phyloP scores from a whole-genome alignment of 805 yeast genomes.

The Candida nitratophila region DNA sequence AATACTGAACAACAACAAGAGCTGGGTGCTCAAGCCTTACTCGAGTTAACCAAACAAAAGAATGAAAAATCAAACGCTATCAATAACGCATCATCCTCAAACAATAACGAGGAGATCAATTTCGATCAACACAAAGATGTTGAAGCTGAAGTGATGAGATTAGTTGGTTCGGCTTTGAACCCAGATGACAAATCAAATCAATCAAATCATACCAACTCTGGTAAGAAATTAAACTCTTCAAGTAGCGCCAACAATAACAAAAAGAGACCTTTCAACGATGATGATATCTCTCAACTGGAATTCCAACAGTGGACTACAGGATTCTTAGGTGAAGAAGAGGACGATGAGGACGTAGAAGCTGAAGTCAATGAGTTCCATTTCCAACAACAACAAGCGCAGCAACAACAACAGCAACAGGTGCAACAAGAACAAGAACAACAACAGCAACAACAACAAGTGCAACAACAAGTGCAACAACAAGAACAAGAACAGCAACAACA shows the following conservation, averaged over 20 bases:
- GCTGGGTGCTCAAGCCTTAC: slow-evolving; percentile 22
- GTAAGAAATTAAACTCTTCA: background rate
- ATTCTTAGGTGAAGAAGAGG: slow-evolving; percentile 35
- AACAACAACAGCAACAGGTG: background rate
- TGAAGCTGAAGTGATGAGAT: slow-evolving; percentile 72
- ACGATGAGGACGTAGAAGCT: slow-evolving; percentile 15
- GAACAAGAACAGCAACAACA: background rate
- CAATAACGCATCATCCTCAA: background rate
- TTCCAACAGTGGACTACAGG: slow-evolving; percentile 50
- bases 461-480: background rate
- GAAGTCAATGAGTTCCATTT: background rate
- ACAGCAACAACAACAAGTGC: background rate
- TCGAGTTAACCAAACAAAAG: slow-evolving; percentile 16
- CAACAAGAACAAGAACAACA: background rate
- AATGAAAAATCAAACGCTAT: slow-evolving; percentile 6
- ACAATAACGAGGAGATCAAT: background rate
- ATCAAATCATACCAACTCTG: background rate
- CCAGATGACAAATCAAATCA: slow-evolving; percentile 17
- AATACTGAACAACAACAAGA: slow-evolving; percentile 12
- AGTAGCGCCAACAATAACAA: background rate
- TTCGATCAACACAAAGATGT: slow-evolving; percentile 37
- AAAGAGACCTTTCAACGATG: slow-evolving; percentile 26
- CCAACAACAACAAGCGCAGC: background rate
- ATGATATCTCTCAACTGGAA: slow-evolving; percentile 38
- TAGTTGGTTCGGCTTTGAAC: slow-evolving; percentile 57